These are phyloP conservation scores for Russula olivacea DNA, from an alignment of 768 basidiomycete genomes.

Conservation along the genomic window DNA sequence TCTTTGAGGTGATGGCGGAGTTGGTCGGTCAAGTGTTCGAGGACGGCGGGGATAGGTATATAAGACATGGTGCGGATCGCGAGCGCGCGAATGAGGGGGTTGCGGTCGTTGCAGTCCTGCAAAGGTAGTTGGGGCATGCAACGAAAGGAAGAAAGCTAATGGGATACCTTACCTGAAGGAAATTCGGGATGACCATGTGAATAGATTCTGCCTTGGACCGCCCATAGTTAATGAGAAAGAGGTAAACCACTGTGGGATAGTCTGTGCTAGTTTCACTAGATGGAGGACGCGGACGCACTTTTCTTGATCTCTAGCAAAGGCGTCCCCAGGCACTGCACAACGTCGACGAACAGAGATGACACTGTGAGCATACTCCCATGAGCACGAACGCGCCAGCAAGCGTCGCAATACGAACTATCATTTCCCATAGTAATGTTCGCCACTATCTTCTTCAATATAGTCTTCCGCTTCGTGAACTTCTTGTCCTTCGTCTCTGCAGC, in stretches of 20 bases:
- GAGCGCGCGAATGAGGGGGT: slow-evolving; percentile 93
- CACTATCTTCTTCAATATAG: slow-evolving; percentile 92
- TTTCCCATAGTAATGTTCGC: slow-evolving; percentile 99
- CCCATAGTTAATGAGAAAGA: slow-evolving; percentile 96
- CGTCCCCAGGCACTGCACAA: slow-evolving; percentile 91
- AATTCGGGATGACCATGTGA: slow-evolving; percentile 34
- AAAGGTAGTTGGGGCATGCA: slow-evolving; percentile 19
- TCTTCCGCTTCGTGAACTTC: slow-evolving; percentile 90
- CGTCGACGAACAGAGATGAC: slow-evolving; percentile 93
- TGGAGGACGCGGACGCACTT: slow-evolving; percentile 51
- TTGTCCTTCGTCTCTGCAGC: slow-evolving; percentile 95
- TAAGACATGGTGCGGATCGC: slow-evolving; percentile 99
- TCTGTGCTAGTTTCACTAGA: neutral
- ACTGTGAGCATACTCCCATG: slow-evolving; percentile 43
- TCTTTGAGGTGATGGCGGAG: slow-evolving; percentile 90
- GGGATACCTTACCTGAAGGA: slow-evolving; percentile 21
- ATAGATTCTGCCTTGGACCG: slow-evolving; percentile 91
- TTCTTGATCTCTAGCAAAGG: slow-evolving; percentile 98
- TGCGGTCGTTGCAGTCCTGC: slow-evolving; percentile 93
- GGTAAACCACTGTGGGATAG: slow-evolving; percentile 76
- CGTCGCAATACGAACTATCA: slow-evolving; percentile 66
- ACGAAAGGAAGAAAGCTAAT: neutral
- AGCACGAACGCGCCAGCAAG: slow-evolving; percentile 18
- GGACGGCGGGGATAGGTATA: slow-evolving; percentile 87
- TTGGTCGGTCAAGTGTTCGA: slow-evolving; percentile 81